Base-by-base conservation (phyloP, 768 basidiomycete genomes). In the Pulveroboletus sp. region DNA sequence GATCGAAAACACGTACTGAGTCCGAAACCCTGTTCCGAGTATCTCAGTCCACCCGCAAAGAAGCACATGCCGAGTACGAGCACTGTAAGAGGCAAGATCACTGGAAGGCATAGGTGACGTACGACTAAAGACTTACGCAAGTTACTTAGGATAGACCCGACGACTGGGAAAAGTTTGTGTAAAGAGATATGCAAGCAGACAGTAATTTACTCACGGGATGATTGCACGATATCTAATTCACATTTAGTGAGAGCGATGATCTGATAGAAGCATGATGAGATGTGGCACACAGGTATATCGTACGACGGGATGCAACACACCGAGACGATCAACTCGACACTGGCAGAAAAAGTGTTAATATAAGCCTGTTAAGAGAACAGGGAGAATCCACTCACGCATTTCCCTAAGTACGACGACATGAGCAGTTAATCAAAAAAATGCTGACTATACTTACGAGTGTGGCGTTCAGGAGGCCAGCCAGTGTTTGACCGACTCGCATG, bases 51-150 rank as follows among this genome's bases (percentile, higher is more conserved):
- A 13, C 90, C 89, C 1, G 88, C 90, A 52, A 92, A 86, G 68
- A 91, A 89, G 57, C 87, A 89, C 66, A 92, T 80, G 16, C 90
- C 90, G 11, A 92, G 77, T 16, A 93, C 89, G 34, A 94, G 79
- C 2, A 94, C 88, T 90, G 37, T 19, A 17, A 34, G 11, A 27
- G 40, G 16, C 4, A 25, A 44, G 2, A 41, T 43, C 49, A 51
- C 45, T 31, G 37, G 33, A 32, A 9, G 19, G 6, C 2, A 32
- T 19, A n/a, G 2, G 19, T n/a, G 16, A 41, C 4, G 36, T 24
- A 43, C 34, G 6, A 25, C 7, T 23, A 8, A 39, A 14, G 3
- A 65, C 80, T 29, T 53, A 82, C 81, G 64, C 47, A 89, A 72
- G 68, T 90, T 92, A 60, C 84, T 87, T 14, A 94, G 69, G 65